phyloP scores from a whole-genome alignment of 441 rosid genomes.

The Sinapis alba region DNA sequence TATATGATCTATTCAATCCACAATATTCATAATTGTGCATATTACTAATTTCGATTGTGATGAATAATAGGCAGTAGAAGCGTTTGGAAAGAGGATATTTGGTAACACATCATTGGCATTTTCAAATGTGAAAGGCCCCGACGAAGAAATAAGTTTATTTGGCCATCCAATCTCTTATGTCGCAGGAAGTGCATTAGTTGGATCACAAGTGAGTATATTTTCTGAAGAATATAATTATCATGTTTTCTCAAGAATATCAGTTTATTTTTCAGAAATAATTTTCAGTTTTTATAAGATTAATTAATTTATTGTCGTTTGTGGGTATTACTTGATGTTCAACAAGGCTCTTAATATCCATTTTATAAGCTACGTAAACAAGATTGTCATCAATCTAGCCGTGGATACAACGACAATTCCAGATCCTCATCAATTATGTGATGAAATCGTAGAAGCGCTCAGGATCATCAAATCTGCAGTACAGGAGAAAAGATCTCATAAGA shows the following conservation, averaged over 20 bases:
- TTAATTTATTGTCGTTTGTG: constrained; percentile 9
- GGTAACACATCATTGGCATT: constrained; percentile 30
- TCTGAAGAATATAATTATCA: not conserved
- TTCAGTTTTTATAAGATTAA: not conserved
- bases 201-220: constrained; percentile 27
- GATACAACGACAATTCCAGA: constrained; percentile 34
- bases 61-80: constrained; percentile 1
- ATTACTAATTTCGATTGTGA: not conserved
- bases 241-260: not conserved
- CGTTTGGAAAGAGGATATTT: constrained; percentile 18
- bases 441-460: constrained; percentile 24
- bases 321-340: not conserved
- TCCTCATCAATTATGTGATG: constrained; percentile 31
- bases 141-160: constrained; percentile 34
- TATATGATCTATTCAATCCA: not conserved
- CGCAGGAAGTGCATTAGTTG: constrained; percentile 16
- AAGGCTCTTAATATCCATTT: constrained; percentile 32
- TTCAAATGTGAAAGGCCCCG: constrained; percentile 34
- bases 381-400: constrained; percentile 29
- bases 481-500: constrained; percentile 22
- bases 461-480: constrained; percentile 28
- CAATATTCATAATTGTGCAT: not conserved
- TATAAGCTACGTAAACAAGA: constrained; percentile 33
- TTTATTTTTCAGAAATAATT: not conserved
- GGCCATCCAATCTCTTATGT: constrained; percentile 22